Evolutionary conservation across 805 yeast species (phyloP), one percentile per base, ranked within the genome.

Genomic region (Barnettozyma salicaria): DNA sequence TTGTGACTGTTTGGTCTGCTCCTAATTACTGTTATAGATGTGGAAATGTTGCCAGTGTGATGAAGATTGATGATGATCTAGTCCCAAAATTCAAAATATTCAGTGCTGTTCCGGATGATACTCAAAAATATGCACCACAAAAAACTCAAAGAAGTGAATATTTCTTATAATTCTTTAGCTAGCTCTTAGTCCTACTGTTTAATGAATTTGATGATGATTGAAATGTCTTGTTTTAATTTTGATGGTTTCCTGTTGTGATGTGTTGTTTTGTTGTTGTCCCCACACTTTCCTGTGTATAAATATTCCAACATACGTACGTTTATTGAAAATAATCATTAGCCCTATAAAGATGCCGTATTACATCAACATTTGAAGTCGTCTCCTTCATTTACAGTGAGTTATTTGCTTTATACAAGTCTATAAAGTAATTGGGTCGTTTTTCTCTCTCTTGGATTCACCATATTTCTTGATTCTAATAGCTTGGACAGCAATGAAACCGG

Each of bases 401-500:
- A n/a, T n/a, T n/a, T 9, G 30, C 12, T 17, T 16, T 32, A 19
- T 19, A 33, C 25, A 19, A 11, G 20, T 19, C 40, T 54, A 65
- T 52, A 64, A 59, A 32, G 63, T 59, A 36, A 65, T 52, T 43
- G 55, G 52, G 35, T 70, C 74, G 43, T 84, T 84, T 54, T 78
- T 79, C 62, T 80, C 89, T 68, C 85, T 80, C 63, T 88, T 95
- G 57, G 92, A 75, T 68, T 88, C 94, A 64, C 98, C 98, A 64
- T 86, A 92, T 70, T 92, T 92, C 76, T 92, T 92, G 63, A 90
- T 85, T 75, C 98, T 87, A 65, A 92, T 92, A 45, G 97, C 86
- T 73, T 92, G 97, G 53, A 92, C 95, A 51, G 96, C 86, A 65
- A 92, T 92, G 76, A 92, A 92, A 39, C 98, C 98, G 44, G 94